Percentiles rank a stretch among this genome's conserved stretches.
These are phyloP conservation scores for Rhizopogon vulgaris DNA, from an alignment of 768 basidiomycete genomes.

Conservation along the genomic window DNA sequence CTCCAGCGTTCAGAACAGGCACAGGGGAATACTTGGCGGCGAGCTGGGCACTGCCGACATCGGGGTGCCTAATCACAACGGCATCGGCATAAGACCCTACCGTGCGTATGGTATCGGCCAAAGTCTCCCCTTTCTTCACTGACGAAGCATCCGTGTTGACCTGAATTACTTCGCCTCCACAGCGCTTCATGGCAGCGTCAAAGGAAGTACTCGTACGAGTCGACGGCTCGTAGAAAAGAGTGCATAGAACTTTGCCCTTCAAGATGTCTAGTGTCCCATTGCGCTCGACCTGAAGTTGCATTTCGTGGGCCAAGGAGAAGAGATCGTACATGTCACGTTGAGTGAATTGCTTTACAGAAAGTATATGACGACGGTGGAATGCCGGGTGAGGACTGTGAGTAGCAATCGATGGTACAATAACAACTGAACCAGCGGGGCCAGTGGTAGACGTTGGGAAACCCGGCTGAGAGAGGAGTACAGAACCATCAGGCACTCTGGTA, in stretches of 20 bases:
- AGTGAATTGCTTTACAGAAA: conserved; percentile 90
- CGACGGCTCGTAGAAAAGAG: conserved; percentile 94
- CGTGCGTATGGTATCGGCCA: conserved; percentile 91
- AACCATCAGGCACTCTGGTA: conserved; percentile 23
- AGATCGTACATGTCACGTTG: conserved; percentile 88
- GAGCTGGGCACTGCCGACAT: conserved; percentile 86
- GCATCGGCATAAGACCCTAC: conserved; percentile 94
- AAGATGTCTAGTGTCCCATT: conserved; percentile 84
- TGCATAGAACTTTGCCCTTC: conserved; percentile 86
- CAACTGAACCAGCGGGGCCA: not conserved
- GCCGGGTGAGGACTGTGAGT: conserved; percentile 57
- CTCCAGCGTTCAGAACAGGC: conserved; percentile 94
- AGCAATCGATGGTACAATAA: conserved; percentile 10
- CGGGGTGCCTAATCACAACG: conserved; percentile 91
- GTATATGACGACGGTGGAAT: conserved; percentile 90
- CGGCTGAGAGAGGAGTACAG: conserved; percentile 7
- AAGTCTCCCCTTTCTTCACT: conserved; percentile 87
- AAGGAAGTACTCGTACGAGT: conserved; percentile 95
- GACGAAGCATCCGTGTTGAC: conserved; percentile 79
- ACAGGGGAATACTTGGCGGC: conserved; percentile 97
- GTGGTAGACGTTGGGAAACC: conserved; percentile 4
- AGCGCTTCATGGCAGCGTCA: conserved; percentile 97
- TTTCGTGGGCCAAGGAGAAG: conserved; percentile 92
- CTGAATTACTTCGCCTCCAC: conserved; percentile 92
- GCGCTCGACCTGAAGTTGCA: conserved; percentile 93